These are phyloP conservation scores for Naganishia kalamii DNA, from an alignment of 768 basidiomycete species.

Conservation along the genomic window DNA sequence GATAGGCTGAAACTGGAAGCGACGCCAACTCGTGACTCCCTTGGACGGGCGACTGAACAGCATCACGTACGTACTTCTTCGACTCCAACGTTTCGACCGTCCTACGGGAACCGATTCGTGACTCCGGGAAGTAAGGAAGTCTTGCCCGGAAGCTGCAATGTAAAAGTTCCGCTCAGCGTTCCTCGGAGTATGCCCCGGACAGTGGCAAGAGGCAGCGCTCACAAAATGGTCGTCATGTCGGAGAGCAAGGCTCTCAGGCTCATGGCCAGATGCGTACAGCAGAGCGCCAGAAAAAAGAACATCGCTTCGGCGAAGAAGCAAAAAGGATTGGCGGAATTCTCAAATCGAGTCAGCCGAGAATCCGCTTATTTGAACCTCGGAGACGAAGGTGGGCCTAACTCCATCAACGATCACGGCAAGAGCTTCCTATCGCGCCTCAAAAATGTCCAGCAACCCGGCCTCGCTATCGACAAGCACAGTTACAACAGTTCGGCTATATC, in stretches of 20 bases:
- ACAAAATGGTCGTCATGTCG: constrained; percentile 7
- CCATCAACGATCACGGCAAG: no score
- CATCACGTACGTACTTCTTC: no score
- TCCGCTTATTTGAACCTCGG: no score
- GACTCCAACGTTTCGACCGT: background rate
- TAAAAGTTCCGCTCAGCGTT: background rate
- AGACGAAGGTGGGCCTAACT: background rate
- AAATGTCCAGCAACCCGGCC: no score
- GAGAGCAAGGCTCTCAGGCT: background rate
- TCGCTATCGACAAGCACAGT: no score
- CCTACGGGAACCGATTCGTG: background rate
- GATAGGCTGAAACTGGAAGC: constrained; percentile 3
- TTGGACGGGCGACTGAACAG: background rate
- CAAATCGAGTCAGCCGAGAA: no score
- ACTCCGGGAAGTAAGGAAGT: background rate
- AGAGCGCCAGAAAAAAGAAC: constrained; percentile 3
- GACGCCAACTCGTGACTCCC: background rate
- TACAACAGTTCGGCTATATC: no score
- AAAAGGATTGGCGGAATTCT: background rate
- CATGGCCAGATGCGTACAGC: constrained; percentile 2
- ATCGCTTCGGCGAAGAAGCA: background rate
- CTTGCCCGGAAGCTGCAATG: background rate
- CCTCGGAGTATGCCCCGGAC: constrained; percentile 11
- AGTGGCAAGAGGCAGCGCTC: background rate
- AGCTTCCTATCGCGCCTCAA: background rate